Evolutionary conservation across 2,329 filamentous ascomycete species (phyloP), one percentile per base, ranked within the genome.

Genomic region (Neospermospora avenae): DNA sequence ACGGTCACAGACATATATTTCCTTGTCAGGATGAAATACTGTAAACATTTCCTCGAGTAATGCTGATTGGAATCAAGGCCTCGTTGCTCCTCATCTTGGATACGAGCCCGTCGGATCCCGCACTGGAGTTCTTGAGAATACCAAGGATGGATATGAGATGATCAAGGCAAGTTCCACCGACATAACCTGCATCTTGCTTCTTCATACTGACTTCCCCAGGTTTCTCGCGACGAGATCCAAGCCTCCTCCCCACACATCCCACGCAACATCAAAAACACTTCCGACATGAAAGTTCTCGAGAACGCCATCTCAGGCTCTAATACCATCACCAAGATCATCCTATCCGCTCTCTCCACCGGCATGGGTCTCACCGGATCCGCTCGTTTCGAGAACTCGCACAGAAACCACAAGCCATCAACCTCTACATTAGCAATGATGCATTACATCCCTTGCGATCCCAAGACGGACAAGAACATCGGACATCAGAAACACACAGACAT

Each of bases 401-500:
- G 79, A 66, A 80, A 81, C 71, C 76, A 80, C 63, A 74, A 75
- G 6, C 76, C 77, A 6, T 81, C 78, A 5, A 80, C 77, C 28
- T 78, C 73, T 52, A 81, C 79, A 34, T 71, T 83, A n/a, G 78
- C 78, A 63, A 80, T 82, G 78, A 80, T 82, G 77, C 79, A 81
- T 74, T 82, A 82, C 72, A 74, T 80, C 60, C 78, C 78, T 20
- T 74, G 74, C 20, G 76, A 80, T 59, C 74, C 76, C 37, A 66
- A 74, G 16, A 72, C 68, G 55, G 73, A 76, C 63, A 72, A 75
- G 63, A 75, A 77, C 67, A 76, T 81, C 65, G 80, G 80, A 24
- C 80, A 83, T 73, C 77, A 81, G 72, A 82, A 81, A 73, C 81
- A 84, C 74, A 84, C 81, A 24, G 81, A 84, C 73, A 79, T 84